Conservation (phyloP, 345 rosid genomes). For the Aquilaria malaccensis region DNA sequence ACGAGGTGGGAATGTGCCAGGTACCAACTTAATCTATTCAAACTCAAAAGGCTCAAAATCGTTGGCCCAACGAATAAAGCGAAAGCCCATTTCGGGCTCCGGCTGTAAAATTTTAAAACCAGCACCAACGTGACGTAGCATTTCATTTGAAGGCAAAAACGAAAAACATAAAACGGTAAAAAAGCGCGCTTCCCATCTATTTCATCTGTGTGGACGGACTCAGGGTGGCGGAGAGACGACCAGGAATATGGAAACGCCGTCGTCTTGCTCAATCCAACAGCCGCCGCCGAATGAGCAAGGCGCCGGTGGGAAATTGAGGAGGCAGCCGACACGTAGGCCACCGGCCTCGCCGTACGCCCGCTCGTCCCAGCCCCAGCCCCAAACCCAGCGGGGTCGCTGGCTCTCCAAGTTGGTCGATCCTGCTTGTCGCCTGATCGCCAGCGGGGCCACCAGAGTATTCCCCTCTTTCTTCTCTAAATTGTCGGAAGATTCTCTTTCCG, state of each 20-base stretch:
- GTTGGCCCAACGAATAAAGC: no score
- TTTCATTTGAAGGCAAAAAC: no score
- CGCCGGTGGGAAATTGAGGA: constrained; percentile 62
- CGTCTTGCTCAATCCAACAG: constrained; percentile 13
- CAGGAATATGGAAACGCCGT: constrained; percentile 24
- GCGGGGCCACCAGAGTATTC: constrained; percentile 58
- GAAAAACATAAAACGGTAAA: no score
- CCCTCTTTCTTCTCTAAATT: constrained; percentile 58
- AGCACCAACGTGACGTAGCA: no score
- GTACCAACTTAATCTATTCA: no score
- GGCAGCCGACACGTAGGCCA: constrained; percentile 29
- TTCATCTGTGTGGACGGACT: constrained; percentile 1
- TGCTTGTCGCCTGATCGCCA: constrained; percentile 57
- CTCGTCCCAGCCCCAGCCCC: constrained; percentile 44
- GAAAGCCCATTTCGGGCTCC: no score
- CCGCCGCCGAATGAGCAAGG: constrained; percentile 22
- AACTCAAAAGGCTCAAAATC: no score
- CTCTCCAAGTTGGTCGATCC: constrained; percentile 76
- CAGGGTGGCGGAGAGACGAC: constrained; percentile 11
- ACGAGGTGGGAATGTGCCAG: no score
- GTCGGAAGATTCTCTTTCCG: constrained; percentile 26
- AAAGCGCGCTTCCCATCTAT: no score
- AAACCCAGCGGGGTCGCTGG: constrained; percentile 43
- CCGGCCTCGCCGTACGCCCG: constrained; percentile 39
- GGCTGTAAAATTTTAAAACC: no score